Evolutionary conservation across 768 basidiomycete species (phyloP).

Genomic region (Lyophyllum shimeji): DNA sequence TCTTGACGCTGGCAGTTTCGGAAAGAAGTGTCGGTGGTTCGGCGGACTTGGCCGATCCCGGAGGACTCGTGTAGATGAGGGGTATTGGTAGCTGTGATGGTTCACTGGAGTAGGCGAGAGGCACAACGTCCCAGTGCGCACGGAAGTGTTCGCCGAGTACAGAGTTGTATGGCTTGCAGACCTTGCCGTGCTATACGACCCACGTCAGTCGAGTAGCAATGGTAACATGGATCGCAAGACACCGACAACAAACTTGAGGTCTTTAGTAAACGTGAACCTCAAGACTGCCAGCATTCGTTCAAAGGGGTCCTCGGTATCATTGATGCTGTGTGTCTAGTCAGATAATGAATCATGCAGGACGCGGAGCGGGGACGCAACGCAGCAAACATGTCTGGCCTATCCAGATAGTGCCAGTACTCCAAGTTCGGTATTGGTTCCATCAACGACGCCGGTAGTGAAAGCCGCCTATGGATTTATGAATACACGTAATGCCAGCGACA

Average conservation of each 20-base stretch:
- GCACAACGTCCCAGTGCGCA: constrained; percentile 80
- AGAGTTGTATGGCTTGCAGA: constrained; percentile 92
- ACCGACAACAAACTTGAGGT: constrained; percentile 88
- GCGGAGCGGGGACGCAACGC: constrained; percentile 56
- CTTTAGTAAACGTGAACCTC: constrained; percentile 88
- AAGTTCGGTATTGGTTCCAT: constrained; percentile 94
- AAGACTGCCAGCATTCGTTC: constrained; percentile 93
- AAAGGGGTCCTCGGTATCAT: constrained; percentile 89
- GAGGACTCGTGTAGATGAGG: constrained; percentile 34
- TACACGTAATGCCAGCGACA: background rate
- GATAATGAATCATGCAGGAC: constrained; percentile 3
- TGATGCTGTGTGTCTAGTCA: constrained; percentile 59
- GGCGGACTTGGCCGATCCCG: constrained; percentile 23
- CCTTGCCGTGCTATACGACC: constrained; percentile 70
- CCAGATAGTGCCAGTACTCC: constrained; percentile 94
- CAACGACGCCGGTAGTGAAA: constrained; percentile 90
- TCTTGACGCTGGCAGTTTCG: constrained; percentile 60
- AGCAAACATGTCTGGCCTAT: constrained; percentile 88
- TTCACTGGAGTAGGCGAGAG: constrained; percentile 52
- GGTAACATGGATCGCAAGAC: constrained; percentile 2
- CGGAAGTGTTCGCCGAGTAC: constrained; percentile 90
- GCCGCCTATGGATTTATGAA: constrained; percentile 54
- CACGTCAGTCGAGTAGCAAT: background rate
- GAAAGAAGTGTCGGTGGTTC: constrained; percentile 23
- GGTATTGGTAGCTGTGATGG: constrained; percentile 45